These are phyloP conservation scores for Hamamelis virginiana DNA, from an alignment of 164 flowering plant genomes.

Conservation along the genomic window DNA sequence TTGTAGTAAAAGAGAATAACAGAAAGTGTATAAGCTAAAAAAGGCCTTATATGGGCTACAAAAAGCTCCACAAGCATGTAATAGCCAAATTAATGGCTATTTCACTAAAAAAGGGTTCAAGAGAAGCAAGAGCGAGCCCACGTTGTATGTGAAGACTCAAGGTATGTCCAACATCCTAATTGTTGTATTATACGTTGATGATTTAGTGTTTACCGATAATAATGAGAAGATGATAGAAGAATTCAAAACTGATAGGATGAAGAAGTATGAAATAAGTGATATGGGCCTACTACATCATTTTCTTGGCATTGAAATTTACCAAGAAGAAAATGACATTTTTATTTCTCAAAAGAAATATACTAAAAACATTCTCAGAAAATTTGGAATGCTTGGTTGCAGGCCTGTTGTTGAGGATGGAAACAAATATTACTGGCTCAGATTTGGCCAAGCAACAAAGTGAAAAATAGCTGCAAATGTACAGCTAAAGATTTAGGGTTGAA, in stretches of 20 bases:
- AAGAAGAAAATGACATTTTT: not conserved
- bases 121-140: no score
- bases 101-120: no score
- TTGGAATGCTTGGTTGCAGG: not conserved
- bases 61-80: conserved; percentile 12
- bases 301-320: conserved; percentile 3
- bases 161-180: no score
- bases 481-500: no score
- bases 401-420: no score
- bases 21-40: conserved; percentile 6
- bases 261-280: not conserved
- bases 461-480: no score
- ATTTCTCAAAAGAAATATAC: not conserved
- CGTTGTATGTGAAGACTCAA: no score
- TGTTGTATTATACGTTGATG: no score
- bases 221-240: not conserved
- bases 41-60: conserved; percentile 13
- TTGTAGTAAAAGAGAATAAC: not conserved
- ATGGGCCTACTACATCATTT: not conserved
- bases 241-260: not conserved
- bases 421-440: no score
- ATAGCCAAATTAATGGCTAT: conserved; percentile 4
- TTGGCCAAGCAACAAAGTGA: no score
- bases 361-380: not conserved
- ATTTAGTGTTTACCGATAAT: not conserved